Conservation (phyloP, 441 rosid genomes). For the Isatis lusitanica region DNA sequence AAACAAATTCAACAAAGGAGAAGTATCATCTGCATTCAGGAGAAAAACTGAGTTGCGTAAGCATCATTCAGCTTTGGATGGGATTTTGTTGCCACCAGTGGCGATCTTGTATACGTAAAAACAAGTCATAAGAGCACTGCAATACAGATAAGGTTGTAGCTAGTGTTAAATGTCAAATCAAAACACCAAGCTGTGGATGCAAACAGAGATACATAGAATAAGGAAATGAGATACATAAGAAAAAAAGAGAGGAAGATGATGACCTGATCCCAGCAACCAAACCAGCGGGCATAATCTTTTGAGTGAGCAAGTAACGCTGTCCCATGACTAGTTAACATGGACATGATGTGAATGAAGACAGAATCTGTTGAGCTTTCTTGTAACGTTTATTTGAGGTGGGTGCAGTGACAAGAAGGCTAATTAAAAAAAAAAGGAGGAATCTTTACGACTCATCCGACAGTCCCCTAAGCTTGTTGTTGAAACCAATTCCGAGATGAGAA, state of each 20-base stretch:
- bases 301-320: conserved; percentile 78
- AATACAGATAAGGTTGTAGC: conserved; percentile 18
- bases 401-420: too few species aligned
- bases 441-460: too few species aligned
- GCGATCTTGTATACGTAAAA: conserved; percentile 82
- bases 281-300: conserved; percentile 95
- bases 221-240: neutral
- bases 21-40: conserved; percentile 14
- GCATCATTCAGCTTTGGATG: conserved; percentile 70
- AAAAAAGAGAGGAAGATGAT: neutral
- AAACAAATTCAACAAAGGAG: conserved; percentile 25
- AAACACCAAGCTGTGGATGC: conserved; percentile 9
- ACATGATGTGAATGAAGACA: too few species aligned
- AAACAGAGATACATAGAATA: neutral
- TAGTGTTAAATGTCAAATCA: neutral
- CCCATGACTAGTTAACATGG: conserved; percentile 67
- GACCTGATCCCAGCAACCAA: conserved; percentile 84
- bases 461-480: too few species aligned
- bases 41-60: neutral
- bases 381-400: too few species aligned
- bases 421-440: too few species aligned
- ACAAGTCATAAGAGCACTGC: conserved; percentile 86
- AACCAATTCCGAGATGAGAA: too few species aligned
- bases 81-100: conserved; percentile 81
- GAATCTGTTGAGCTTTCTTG: too few species aligned